Base-by-base conservation (phyloP, 805 yeast genomes). In the Spathaspora passalidarum region DNA sequence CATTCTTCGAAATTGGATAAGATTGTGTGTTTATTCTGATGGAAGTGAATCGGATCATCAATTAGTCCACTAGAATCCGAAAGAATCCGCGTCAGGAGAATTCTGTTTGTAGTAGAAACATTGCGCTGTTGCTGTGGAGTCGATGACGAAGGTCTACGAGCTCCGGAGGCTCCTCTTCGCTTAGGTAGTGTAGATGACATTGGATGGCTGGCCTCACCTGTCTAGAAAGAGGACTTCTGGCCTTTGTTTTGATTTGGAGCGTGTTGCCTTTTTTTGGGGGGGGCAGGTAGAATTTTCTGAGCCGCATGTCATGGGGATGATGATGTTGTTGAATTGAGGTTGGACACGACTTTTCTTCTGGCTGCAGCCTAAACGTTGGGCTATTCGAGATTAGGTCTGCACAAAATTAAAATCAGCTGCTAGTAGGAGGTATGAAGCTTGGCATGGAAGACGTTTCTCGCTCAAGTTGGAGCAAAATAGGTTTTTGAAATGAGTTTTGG, bases 1-100 rank as follows among this genome's bases (percentile, higher is more conserved):
- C 79, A 74, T 53, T 73, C 78, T 53, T 74, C 78, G 54, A 73
- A 74, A 51, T 66, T 71, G 32, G 72, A 62, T 52, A 72, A 55
- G 47, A 72, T 71, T 16, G 76, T 70, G 46, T 69, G 66, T 46
- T 56, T 66, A 54, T 72, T 72, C 41, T 68, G 73, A 48, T 69
- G 68, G 50, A 72, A 72, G 14, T 29, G 34, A 29, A 29, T 29
- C 3, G 34, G 34, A 13, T 29, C 34, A n/a, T 29, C 34, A 29
- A 29, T 29, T 29, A 29, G 14, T 29, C 16, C 16, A n/a, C 34
- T 17, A 13, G 34, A 14, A 8, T 29, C 34, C 4, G 34, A 29
- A 29, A 29, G 34, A 29, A 29, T 29, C 14, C 34, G 14, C 3
- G 34, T 29, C 34, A 29, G 34, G 14, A 29, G 34, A 29, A 29